Evolutionary conservation across 2,329 filamentous ascomycete genomes (phyloP), one percentile per base, ranked within the genome.

Genomic region (Diaporthe eres): DNA sequence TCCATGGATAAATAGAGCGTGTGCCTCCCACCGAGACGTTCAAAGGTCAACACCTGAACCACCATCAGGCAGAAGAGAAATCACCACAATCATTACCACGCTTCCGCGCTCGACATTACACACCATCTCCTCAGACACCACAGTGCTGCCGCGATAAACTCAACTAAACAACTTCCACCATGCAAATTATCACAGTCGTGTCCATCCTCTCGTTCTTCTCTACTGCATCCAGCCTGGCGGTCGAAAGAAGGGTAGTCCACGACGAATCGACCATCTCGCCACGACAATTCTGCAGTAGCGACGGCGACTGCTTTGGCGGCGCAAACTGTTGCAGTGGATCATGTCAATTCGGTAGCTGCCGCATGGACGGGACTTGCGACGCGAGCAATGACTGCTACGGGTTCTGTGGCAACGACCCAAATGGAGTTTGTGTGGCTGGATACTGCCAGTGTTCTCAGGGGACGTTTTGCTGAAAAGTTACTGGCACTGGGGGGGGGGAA

Each of bases 351-450:
- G 63, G 63, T 4, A 67, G 63, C 47, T 68, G 63, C 63, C 44
- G 63, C 44, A 53, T 25, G 31, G 63, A 68, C 19, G 63, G 63
- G 22, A 68, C 19, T 12, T 68, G 63, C 19, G 63, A 68, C 31
- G 44, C 44, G 22, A 53, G 22, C 63, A 68, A 68, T 28, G 63
- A 68, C 44, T 68, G 63, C 15, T 68, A 51, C 31, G 63, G 44
- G 22, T 15, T 15, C 13, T 68, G 63, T n/a, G 63, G 63, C 31
- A 51, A 68, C 44, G 63, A 68, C 2, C 44, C 28, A 37, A 37
- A 37, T 3, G 63, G 44, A 6, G 19, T 67, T 17, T 67, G 61
- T 13, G 10, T 17, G 28, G 6, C 1, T 25, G 44, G 28, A 17
- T 37, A 7, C 3, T 67, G 61, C 28, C 42, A 34, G 28, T 67